phyloP scores from a whole-genome alignment of 441 rosid genomes.

The Mallotus japonicus region DNA sequence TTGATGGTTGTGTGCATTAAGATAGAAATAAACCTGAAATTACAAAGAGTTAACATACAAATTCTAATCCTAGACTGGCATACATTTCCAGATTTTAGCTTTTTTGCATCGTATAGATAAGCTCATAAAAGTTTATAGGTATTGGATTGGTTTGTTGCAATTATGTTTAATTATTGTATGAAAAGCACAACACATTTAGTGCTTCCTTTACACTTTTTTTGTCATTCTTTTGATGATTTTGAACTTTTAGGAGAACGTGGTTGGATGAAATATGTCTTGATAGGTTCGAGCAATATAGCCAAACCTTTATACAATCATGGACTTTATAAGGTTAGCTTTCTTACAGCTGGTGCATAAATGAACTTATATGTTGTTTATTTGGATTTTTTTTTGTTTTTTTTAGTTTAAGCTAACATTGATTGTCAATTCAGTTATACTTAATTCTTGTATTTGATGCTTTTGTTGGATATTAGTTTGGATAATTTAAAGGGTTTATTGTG shows the following conservation, averaged over 20 bases:
- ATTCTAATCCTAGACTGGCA: too few species aligned
- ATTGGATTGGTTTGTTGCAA: not conserved
- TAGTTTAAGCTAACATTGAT: conserved; percentile 18
- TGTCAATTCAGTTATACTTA: conserved; percentile 17
- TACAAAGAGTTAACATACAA: too few species aligned
- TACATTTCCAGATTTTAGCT: too few species aligned
- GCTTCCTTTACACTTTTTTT: not conserved
- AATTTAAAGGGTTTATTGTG: conserved; percentile 11
- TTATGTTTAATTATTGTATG: not conserved
- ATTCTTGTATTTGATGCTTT: conserved; percentile 12
- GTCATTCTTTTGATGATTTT: not conserved
- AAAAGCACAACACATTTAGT: not conserved
- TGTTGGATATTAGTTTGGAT: conserved; percentile 22
- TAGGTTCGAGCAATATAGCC: conserved; percentile 85
- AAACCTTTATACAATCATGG: conserved; percentile 81
- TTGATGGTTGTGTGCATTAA: too few species aligned
- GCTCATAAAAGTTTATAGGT: too few species aligned
- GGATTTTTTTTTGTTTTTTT: not conserved
- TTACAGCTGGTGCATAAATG: not conserved
- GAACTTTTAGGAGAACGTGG: conserved; percentile 61
- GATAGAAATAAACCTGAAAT: too few species aligned
- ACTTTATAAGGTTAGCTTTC: conserved; percentile 67
- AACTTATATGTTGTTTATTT: too few species aligned
- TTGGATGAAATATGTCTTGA: conserved; percentile 89
- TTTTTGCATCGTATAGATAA: too few species aligned